These are phyloP conservation scores for Phaffia tasmanica DNA, from an alignment of 768 basidiomycete genomes.

Conservation along the genomic window DNA sequence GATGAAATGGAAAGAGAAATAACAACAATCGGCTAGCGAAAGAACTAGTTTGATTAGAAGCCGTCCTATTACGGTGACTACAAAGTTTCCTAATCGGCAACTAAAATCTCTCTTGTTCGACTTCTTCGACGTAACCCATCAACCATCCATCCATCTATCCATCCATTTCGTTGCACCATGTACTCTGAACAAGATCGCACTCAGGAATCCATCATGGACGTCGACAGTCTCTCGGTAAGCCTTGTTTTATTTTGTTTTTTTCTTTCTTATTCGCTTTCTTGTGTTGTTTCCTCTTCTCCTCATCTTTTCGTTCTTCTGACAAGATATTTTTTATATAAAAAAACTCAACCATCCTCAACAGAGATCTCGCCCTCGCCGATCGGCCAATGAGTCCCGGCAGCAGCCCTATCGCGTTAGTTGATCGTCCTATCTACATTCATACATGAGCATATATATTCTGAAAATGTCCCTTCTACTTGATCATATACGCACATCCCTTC, in stretches of 20 bases:
- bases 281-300: background rate
- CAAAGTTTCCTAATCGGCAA: no score
- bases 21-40: background rate
- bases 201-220: no score
- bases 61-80: no score
- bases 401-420: background rate
- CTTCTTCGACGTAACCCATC: background rate
- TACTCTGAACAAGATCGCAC: conserved; percentile 5
- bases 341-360: background rate
- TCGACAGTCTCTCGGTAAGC: no score
- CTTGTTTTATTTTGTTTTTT: no score
- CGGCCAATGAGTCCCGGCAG: no score
- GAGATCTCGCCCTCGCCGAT: background rate
- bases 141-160: background rate
- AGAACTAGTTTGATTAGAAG: background rate
- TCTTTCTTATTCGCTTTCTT: background rate
- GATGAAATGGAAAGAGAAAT: background rate
- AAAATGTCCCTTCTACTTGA: background rate
- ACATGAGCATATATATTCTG: background rate
- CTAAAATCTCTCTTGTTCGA: no score
- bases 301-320: no score
- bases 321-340: no score
- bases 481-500: background rate
- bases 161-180: background rate
- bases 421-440: background rate